Conservation (phyloP, 768 basidiomycete species). For the Suillus luteus region DNA sequence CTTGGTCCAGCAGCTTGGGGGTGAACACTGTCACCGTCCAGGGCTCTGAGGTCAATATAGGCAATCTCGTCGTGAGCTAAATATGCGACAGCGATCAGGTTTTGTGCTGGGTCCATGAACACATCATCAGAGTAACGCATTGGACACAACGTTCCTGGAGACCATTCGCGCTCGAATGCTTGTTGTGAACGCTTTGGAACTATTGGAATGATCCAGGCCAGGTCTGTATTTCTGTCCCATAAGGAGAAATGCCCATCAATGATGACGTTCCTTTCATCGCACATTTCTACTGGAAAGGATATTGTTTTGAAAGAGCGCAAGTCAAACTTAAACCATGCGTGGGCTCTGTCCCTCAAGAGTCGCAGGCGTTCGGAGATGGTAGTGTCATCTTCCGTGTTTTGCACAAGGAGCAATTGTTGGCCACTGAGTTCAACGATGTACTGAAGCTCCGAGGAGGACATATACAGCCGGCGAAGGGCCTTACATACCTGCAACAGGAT, state of each 20-base stretch:
- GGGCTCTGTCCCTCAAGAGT: background rate
- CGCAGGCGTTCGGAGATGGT: background rate
- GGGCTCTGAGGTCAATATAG: conserved; percentile 1
- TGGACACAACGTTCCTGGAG: background rate
- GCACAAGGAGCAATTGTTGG: background rate
- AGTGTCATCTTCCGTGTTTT: background rate
- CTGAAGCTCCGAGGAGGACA: background rate
- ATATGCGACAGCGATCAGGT: background rate
- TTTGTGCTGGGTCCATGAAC: conserved; percentile 1
- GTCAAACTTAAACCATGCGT: conserved; percentile 1
- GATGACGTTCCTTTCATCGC: background rate
- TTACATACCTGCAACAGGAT: background rate
- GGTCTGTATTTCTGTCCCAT: background rate
- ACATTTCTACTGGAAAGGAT: background rate
- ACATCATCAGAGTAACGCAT: background rate
- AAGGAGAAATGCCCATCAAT: background rate
- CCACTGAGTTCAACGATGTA: conserved; percentile 1
- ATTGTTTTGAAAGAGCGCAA: background rate
- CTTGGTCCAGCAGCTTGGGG: background rate
- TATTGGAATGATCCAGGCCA: background rate
- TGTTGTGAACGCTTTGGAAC: background rate
- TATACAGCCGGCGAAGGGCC: background rate
- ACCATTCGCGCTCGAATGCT: background rate
- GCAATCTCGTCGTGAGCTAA: background rate
- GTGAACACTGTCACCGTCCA: background rate